phyloP scores from a whole-genome alignment of 805 yeast species.

The Cyberlindnera sargentensis region DNA sequence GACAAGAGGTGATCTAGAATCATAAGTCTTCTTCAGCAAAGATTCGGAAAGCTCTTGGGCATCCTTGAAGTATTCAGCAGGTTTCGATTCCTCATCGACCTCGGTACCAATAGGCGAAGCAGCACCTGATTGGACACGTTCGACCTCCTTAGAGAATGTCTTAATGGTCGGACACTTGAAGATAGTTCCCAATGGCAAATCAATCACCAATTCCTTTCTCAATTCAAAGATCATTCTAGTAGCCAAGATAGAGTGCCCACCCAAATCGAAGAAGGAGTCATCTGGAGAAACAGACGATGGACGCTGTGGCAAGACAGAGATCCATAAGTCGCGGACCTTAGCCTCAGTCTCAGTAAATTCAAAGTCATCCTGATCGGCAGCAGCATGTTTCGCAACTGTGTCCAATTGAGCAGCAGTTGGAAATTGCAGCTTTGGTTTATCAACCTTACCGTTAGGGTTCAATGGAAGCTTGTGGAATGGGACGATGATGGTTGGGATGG shows the following conservation, averaged over 20 bases:
- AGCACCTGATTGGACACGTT: conserved; percentile 44
- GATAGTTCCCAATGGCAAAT: conserved; percentile 82
- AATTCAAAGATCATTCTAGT: conserved; percentile 94
- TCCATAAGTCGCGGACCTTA: conserved; percentile 77
- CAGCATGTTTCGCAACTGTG: conserved; percentile 52
- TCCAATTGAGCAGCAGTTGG: conserved; percentile 86
- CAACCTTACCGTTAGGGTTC: conserved; percentile 98
- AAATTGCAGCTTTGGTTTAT: conserved; percentile 93
- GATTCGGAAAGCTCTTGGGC: conserved; percentile 47
- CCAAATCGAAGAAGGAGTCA: conserved; percentile 93
- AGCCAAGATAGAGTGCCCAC: conserved; percentile 96
- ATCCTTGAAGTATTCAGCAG: conserved; percentile 58
- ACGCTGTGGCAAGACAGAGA: conserved; percentile 71
- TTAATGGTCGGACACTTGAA: conserved; percentile 85
- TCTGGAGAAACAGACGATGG: conserved; percentile 71
- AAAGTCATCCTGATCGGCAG: conserved; percentile 36
- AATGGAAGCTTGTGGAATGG: conserved; percentile 83
- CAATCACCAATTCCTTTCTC: conserved; percentile 69
- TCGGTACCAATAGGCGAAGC: conserved; percentile 35
- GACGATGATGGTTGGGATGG: conserved; percentile 87
- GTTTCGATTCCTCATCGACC: conserved; percentile 25
- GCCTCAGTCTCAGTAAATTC: conserved; percentile 60
- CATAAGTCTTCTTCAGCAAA: conserved; percentile 37
- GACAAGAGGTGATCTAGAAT: conserved; percentile 32
- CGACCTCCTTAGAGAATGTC: conserved; percentile 70